Base-by-base conservation (phyloP, 2,329 filamentous ascomycete species). In the Tricladium varicosporioides region DNA sequence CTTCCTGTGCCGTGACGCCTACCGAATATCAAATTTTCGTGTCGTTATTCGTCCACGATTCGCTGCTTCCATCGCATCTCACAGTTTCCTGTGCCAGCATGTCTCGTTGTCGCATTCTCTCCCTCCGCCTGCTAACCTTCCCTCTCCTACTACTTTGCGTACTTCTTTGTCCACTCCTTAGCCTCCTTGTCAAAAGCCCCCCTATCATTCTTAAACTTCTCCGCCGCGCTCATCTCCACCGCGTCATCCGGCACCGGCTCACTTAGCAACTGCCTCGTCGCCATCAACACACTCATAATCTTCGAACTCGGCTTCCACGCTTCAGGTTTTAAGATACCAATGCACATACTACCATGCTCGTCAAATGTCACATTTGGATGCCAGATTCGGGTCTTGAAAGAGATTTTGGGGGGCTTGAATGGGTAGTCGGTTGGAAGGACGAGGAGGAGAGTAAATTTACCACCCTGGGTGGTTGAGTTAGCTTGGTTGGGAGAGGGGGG, bases 361-460 rank as follows among this genome's bases (percentile, higher is more conserved):
- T 89, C 86, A 73, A 88, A 89, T 66, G 81, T 85, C 56, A 91
- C 83, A 67, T 91, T 91, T 1, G 87, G 87, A 71, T 91, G 87
- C 76, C 88, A 91, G 72, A 90, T 87, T 67, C 88, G 88, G 48
- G 87, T 90, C 59, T 79, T 80, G 78, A 89, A 90, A 67, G 77
- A 81, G 64, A 90, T 78, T 52, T 81, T 80, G 2, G 87, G 87
- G 5, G 87, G 85, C 70, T 89, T 89, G 79, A 90, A 90, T 7
- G 87, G 87, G 72, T 89, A 90, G 66, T 86, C 83, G 65, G 76
- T 82, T n/a, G 87, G 87, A 40, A 91, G 80, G 46, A 74, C 79
- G 64, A 90, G 79, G 63, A 81, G 78, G 63, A 91, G 78, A 58
- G 81, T 78, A 78, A 89, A 91, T 68, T 77, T 78, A 56, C 86